phyloP scores from a whole-genome alignment of 1,284 basidiomycete species.

The Moniliella sp. region DNA sequence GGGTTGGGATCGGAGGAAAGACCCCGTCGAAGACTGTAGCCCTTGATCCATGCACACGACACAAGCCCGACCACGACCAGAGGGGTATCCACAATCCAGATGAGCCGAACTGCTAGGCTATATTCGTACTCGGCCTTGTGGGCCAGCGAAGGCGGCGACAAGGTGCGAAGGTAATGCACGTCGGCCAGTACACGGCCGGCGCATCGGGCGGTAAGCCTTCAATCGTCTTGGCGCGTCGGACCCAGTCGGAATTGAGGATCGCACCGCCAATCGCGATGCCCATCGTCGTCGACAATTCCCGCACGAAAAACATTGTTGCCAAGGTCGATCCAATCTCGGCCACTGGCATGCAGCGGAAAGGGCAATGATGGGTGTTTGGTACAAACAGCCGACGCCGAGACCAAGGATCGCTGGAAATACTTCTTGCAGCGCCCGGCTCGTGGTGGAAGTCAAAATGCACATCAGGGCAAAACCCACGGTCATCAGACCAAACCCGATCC shows the following conservation, averaged over 20 bases:
- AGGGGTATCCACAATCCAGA: slow-evolving; percentile 47
- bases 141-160: slow-evolving; percentile 28
- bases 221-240: too few relatives aligned
- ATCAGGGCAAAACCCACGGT: slow-evolving; percentile 12
- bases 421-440: slow-evolving; percentile 8
- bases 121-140: slow-evolving; percentile 48
- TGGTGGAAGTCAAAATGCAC: slow-evolving; percentile 8
- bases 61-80: too few relatives aligned
- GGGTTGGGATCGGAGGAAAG: too few relatives aligned
- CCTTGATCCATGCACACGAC: too few relatives aligned
- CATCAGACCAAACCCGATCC: slow-evolving; percentile 34
- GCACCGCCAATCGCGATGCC: slow-evolving; percentile 1
- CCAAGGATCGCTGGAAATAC: slow-evolving; percentile 12
- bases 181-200: too few relatives aligned
- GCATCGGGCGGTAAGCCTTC: too few relatives aligned
- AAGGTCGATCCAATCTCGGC: slow-evolving; percentile 1
- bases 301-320: not conserved
- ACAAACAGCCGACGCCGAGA: slow-evolving; percentile 16
- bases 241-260: too few relatives aligned
- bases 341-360: slow-evolving; percentile 1
- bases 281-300: slow-evolving; percentile 1
- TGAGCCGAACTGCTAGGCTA: slow-evolving; percentile 45
- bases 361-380: slow-evolving; percentile 21
- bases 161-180: slow-evolving; percentile 6
- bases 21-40: too few relatives aligned